Evolutionary conservation across 2,329 filamentous ascomycete species (phyloP).

Genomic region (Trichoderma koningii): DNA sequence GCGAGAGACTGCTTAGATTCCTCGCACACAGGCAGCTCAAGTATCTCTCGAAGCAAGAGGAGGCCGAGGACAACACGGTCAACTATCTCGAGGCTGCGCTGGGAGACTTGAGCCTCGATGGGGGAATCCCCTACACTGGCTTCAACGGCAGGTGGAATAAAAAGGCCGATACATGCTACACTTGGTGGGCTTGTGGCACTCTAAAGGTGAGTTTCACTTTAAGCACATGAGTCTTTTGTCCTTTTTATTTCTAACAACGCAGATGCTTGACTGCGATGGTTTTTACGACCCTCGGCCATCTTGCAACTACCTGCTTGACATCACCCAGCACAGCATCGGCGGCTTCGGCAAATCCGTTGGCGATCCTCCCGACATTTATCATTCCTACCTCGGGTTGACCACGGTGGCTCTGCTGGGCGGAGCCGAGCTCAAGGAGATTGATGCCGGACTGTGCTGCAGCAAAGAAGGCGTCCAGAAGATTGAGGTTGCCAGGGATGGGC

Average conservation of each 20-base stretch:
- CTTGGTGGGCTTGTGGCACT: conserved; percentile 83
- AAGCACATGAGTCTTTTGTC: too few species aligned
- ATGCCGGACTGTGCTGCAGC: conserved; percentile 76
- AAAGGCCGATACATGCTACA: conserved; percentile 90
- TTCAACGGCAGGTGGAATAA: conserved; percentile 94
- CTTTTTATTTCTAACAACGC: not conserved
- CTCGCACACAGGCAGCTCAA: conserved; percentile 66
- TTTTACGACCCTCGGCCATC: conserved; percentile 63
- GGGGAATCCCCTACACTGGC: conserved; percentile 58
- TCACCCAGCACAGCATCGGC: conserved; percentile 83
- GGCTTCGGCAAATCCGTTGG: conserved; percentile 76
- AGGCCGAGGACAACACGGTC: conserved; percentile 41
- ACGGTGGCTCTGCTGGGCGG: conserved; percentile 75
- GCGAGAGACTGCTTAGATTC: conserved; percentile 50
- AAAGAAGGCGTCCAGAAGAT: conserved; percentile 57
- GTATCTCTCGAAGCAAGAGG: conserved; percentile 54
- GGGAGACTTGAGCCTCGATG: conserved; percentile 40
- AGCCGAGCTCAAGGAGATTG: conserved; percentile 66
- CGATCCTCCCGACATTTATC: conserved; percentile 75
- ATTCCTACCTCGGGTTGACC: conserved; percentile 85
- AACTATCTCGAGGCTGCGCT: conserved; percentile 42
- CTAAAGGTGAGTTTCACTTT: conserved; percentile 42
- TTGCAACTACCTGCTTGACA: conserved; percentile 77
- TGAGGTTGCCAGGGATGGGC: conserved; percentile 46
- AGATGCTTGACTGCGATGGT: conserved; percentile 60